These are phyloP conservation scores for Hibiscus trionum DNA, from an alignment of 345 rosid genomes.

Conservation along the genomic window DNA sequence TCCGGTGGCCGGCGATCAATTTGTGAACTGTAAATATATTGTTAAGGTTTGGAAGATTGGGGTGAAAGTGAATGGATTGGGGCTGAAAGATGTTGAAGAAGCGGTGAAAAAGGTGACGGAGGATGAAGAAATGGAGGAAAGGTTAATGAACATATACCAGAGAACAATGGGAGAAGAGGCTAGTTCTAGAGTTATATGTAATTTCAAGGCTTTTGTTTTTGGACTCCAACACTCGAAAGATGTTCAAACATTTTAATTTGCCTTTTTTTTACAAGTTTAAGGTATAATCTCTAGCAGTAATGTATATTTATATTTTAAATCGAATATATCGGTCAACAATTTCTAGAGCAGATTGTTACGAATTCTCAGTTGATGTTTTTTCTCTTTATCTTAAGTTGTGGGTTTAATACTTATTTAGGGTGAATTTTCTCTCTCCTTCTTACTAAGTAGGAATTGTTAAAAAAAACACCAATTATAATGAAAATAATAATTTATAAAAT, in stretches of 20 bases:
- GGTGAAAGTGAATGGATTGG: conserved; percentile 40
- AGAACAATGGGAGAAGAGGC: conserved; percentile 39
- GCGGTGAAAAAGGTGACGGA: conserved; percentile 38
- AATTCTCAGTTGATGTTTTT: too few species aligned
- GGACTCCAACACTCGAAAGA: conserved; percentile 7
- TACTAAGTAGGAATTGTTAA: too few species aligned
- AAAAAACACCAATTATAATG: too few species aligned
- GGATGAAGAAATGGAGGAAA: conserved; percentile 35
- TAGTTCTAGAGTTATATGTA: conserved; percentile 12
- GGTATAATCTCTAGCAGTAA: too few species aligned
- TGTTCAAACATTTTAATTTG: not conserved
- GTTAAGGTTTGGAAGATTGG: conserved; percentile 60
- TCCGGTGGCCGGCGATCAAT: conserved; percentile 81
- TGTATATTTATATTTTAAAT: too few species aligned
- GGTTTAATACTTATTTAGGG: too few species aligned
- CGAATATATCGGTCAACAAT: too few species aligned
- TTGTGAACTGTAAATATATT: conserved; percentile 52
- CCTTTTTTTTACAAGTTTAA: too few species aligned
- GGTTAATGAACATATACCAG: conserved; percentile 29
- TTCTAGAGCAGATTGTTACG: too few species aligned
- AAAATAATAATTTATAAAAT: too few species aligned
- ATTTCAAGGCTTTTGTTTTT: conserved; percentile 22
- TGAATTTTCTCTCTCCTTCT: too few species aligned
- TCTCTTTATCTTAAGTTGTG: too few species aligned
- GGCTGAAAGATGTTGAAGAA: conserved; percentile 35